Conservation (phyloP, 164 flowering plant genomes). For the Nymphaea thermarum region DNA sequence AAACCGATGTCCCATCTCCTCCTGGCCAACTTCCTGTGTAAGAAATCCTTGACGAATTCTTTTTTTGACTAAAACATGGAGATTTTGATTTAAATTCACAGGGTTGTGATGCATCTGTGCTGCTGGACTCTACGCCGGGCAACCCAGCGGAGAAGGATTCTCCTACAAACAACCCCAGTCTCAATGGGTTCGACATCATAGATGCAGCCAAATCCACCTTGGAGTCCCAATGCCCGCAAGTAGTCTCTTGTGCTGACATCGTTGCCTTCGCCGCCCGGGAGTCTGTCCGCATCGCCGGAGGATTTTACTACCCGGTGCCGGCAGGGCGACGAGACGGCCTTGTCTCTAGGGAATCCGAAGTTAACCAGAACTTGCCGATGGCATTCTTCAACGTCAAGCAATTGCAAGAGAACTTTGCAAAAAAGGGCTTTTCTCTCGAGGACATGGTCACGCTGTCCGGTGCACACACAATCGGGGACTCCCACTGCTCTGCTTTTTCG, state of each 20-base stretch:
- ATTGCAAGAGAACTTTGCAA: neutral
- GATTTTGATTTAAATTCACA: neutral
- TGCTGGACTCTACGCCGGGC: conserved; percentile 20
- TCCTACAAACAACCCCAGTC: conserved; percentile 16
- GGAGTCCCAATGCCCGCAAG: conserved; percentile 49
- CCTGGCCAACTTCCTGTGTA: too few relatives aligned
- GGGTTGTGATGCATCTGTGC: conserved; percentile 64
- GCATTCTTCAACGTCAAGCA: conserved; percentile 16
- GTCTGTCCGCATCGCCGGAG: conserved; percentile 22
- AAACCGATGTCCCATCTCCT: too few relatives aligned
- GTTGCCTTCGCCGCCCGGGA: conserved; percentile 64
- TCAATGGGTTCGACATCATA: conserved; percentile 46
- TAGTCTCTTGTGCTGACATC: conserved; percentile 69
- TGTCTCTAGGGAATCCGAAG: conserved; percentile 42
- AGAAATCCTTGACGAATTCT: too few relatives aligned
- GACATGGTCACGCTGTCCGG: neutral
- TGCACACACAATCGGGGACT: neutral
- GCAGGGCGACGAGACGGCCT: conserved; percentile 47
- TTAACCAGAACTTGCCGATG: conserved; percentile 25
- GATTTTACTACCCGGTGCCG: conserved; percentile 38
- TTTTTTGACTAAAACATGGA: too few relatives aligned
- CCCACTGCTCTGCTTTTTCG: too few relatives aligned
- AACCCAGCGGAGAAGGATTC: conserved; percentile 37
- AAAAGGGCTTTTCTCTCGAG: neutral
- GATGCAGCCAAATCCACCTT: conserved; percentile 47